phyloP scores from a whole-genome alignment of 495 filamentous ascomycete species.

The Umbilicaria muhlenbergii region DNA sequence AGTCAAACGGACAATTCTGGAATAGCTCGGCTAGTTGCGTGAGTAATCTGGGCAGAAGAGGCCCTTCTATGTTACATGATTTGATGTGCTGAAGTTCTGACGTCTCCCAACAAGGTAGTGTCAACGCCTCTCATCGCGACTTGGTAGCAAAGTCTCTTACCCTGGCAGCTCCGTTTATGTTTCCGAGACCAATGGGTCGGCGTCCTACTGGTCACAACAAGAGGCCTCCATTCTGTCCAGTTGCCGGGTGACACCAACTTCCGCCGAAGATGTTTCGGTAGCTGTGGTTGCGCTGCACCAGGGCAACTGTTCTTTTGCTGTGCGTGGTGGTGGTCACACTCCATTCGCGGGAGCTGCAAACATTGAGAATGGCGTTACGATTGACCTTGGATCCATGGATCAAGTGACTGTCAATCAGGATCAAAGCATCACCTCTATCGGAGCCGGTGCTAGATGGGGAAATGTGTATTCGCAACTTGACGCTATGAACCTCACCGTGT shows the following conservation, averaged over 20 bases:
- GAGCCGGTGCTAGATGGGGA: conserved; percentile 28
- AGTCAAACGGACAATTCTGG: too few relatives aligned
- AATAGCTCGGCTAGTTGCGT: too few relatives aligned
- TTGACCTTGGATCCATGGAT: conserved; percentile 34
- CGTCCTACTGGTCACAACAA: conserved; percentile 20
- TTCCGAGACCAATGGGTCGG: conserved; percentile 1
- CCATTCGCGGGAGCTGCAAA: conserved; percentile 21
- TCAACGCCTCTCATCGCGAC: neutral
- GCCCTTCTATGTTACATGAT: too few relatives aligned
- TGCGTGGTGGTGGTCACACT: conserved; percentile 34
- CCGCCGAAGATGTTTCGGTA: conserved; percentile 20
- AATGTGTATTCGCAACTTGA: conserved; percentile 26
- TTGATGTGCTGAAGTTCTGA: too few relatives aligned
- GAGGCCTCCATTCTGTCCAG: conserved; percentile 18
- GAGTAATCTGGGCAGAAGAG: too few relatives aligned
- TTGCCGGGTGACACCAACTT: conserved; percentile 21
- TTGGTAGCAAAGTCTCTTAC: conserved; percentile 9
- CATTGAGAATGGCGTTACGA: conserved; percentile 30
- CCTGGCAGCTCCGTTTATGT: conserved; percentile 9
- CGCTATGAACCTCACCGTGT: conserved; percentile 16
- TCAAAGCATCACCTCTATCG: conserved; percentile 22
- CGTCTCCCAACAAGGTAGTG: too few relatives aligned
- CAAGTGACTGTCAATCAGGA: conserved; percentile 21
- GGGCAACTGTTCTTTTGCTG: conserved; percentile 25
- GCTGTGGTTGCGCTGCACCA: conserved; percentile 16